These are phyloP conservation scores for Davidsoniella virescens DNA, from an alignment of 2,329 filamentous ascomycete species.

Conservation along the genomic window DNA sequence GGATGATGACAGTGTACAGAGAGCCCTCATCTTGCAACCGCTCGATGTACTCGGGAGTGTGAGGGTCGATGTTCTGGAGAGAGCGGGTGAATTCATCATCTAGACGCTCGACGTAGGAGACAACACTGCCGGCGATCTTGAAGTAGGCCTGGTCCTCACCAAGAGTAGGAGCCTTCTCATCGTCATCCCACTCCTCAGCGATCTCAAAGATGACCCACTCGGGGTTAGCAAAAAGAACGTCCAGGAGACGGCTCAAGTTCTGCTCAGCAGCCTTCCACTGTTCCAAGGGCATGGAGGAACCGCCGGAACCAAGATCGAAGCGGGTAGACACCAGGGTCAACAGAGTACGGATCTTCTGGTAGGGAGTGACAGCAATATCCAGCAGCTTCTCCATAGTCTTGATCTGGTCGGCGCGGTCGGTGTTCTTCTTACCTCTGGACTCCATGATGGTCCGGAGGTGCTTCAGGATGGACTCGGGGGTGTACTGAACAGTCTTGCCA, in stretches of 20 bases:
- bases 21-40: slow-evolving; percentile 77
- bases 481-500: slow-evolving; percentile 79
- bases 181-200: slow-evolving; percentile 97
- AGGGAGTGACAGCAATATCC: slow-evolving; percentile 77
- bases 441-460: slow-evolving; percentile 86
- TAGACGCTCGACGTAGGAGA: slow-evolving; percentile 85
- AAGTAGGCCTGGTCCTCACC: slow-evolving; percentile 62
- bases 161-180: slow-evolving; percentile 75
- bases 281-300: slow-evolving; percentile 77
- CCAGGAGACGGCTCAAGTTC: slow-evolving; percentile 64
- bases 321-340: slow-evolving; percentile 82
- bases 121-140: slow-evolving; percentile 82
- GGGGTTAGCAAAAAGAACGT: slow-evolving; percentile 60
- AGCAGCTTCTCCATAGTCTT: slow-evolving; percentile 90
- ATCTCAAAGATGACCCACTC: slow-evolving; percentile 78
- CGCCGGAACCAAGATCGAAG: slow-evolving; percentile 71
- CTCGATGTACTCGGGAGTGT: slow-evolving; percentile 97
- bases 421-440: slow-evolving; percentile 97
- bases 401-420: slow-evolving; percentile 87
- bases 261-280: slow-evolving; percentile 93
- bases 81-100: slow-evolving; percentile 95
- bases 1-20: slow-evolving; percentile 85
- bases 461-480: slow-evolving; percentile 95
- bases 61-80: slow-evolving; percentile 93
- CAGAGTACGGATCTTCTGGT: slow-evolving; percentile 86